Evolutionary conservation across 1,284 basidiomycete species (phyloP).

Genomic region (Ustilago esculenta): DNA sequence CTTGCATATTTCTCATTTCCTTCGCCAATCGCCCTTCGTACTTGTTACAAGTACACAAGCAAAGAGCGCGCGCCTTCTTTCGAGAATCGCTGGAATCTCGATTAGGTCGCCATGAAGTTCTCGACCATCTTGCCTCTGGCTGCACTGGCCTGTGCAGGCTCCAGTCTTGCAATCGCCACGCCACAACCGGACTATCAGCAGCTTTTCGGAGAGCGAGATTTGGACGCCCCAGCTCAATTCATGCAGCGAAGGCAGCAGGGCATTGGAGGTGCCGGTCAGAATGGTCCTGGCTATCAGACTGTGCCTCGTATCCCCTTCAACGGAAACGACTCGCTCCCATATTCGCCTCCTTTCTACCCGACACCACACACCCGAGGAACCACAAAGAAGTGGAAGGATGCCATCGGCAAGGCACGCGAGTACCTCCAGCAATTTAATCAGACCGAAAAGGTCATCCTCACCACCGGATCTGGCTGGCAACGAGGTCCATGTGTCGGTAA

Average conservation of each 20-base stretch:
- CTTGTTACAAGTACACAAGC: too few species aligned
- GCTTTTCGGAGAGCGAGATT: constrained; percentile 21
- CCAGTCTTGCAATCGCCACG: constrained; percentile 20
- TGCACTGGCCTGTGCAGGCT: constrained; percentile 23
- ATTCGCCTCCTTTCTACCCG: constrained; percentile 53
- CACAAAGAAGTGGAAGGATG: constrained; percentile 73
- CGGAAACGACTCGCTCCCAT: constrained; percentile 52
- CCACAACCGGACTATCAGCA: constrained; percentile 32
- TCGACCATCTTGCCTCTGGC: constrained; percentile 25
- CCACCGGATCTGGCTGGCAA: constrained; percentile 65
- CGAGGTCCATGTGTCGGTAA: constrained; percentile 59
- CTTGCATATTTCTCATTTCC: background rate
- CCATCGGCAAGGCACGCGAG: constrained; percentile 70
- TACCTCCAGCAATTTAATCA: constrained; percentile 68
- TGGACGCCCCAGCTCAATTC: constrained; percentile 14
- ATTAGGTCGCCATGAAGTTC: constrained; percentile 22
- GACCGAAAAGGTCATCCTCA: constrained; percentile 70
- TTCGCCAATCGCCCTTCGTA: background rate
- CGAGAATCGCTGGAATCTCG: background rate
- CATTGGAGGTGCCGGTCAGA: constrained; percentile 36
- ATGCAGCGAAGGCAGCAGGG: constrained; percentile 37
- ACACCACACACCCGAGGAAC: constrained; percentile 45
- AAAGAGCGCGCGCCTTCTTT: too few species aligned
- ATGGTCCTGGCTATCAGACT: constrained; percentile 45
- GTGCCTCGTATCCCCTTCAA: constrained; percentile 34